These are phyloP conservation scores for Bodo saltans DNA, from an alignment of 78 protist genomes.

Conservation along the genomic window DNA sequence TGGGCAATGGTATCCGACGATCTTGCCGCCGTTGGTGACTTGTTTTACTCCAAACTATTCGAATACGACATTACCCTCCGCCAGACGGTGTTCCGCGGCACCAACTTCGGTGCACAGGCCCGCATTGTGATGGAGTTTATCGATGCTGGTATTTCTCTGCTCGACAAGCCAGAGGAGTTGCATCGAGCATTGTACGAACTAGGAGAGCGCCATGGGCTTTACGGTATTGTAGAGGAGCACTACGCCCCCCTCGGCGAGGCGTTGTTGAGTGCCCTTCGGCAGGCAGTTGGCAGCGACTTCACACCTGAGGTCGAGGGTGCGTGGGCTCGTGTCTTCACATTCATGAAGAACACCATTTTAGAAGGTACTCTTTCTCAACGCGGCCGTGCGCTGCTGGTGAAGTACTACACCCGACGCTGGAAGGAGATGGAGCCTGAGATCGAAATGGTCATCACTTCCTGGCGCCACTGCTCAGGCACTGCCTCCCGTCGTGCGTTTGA, in stretches of 20 bases:
- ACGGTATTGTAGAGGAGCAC: neutral
- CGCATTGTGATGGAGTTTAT: neutral
- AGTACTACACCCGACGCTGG: too few species aligned
- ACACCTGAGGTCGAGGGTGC: neutral
- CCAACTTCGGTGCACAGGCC: neutral
- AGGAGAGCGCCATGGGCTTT: neutral
- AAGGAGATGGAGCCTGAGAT: too few species aligned
- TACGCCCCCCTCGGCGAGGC: neutral
- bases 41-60: neutral
- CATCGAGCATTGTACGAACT: too few species aligned
- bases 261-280: neutral
- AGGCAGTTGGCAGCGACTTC: neutral
- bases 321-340: neutral
- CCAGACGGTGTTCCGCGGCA: neutral
- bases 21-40: neutral
- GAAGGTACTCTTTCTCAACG: too few species aligned
- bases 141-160: neutral
- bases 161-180: neutral
- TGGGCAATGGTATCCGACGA: neutral
- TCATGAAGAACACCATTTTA: neutral
- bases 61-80: neutral
- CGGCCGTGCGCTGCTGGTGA: too few species aligned
- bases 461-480: too few species aligned
- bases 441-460: too few species aligned
- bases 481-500: too few species aligned